Evolutionary conservation across 116 monocot species (phyloP), one percentile per base, ranked within the genome.

Genomic region (Papilionanthe hybrid): DNA sequence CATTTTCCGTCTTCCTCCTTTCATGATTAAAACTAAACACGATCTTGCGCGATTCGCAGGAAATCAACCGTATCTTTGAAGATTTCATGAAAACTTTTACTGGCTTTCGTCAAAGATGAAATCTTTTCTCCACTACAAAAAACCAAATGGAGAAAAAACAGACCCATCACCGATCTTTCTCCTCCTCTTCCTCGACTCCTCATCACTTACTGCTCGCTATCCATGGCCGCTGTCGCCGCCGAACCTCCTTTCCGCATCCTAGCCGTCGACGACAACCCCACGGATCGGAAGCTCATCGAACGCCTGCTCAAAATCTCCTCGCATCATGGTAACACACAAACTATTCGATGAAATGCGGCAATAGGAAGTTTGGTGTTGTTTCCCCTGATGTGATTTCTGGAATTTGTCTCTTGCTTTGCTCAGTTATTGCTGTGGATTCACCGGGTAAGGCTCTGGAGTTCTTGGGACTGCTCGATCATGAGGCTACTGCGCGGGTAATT

Each of bases 371-470:
- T 12, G 4, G 12, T 25, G 17, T 76, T 3, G 25, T 10, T 37
- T n/a, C 25, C 37, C 6, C 13, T 50, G 53, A 13, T 27, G 27
- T 15, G 42, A 43, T 45, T 10, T 18, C 18, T 73, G 17, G 43
- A 9, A 6, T 42, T 2, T 73, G 19, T 43, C 7, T 73, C n/a
- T 22, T 42, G 43, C 19, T 44, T 77, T 60, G 55, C 11, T 13
- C 48, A 76, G 76, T 81, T 27, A 81, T 75, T 42, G 75, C 81
- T 1, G 75, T 81, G 41, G 81, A 81, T 76, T 81, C 81, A 5
- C 76, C 58, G 48, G 76, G 76, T 76, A 81, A 76, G 67, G 81
- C 81, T 63, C 37, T 81, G 29, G 81, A 81, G 76, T 81, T 76
- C 20, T 19, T 81, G 69, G 86, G 72, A 8, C 69, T 78, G 18